Base-by-base conservation (phyloP, 2,329 filamentous ascomycete genomes). In the Trichoderma sp. region DNA sequence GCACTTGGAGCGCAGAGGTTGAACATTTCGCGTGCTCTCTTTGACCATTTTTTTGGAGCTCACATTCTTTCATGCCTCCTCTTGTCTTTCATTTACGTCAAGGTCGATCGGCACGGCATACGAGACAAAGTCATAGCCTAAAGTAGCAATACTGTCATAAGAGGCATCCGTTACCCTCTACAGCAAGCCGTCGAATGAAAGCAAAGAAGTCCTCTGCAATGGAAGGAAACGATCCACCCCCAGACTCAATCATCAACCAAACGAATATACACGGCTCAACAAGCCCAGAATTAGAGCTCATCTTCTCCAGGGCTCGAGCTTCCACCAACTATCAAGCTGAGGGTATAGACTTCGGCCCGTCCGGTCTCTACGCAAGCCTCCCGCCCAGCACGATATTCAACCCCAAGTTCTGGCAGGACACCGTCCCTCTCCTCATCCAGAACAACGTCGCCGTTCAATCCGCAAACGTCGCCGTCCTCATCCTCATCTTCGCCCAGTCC, bases 401-500 rank as follows among this genome's bases (percentile, higher is more conserved):
- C 17, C 71, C 73, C 17, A 52, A 60, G 0, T 74, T 79, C n/a
- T 80, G 78, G 76, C 73, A 69, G 14, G 68, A 71, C 6, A 73
- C 71, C 1, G 74, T 79, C 7, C 77, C 76, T 2, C 72, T 73
- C 17, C 71, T 80, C 14, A 69, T 75, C 17, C 72, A 68, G 14
- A 68, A 73, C 26, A 74, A 76, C 54, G 67, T 72, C 9, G 74
- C 77, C 3, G 71, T 80, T 12, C 73, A 73, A 7, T 75, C 75
- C 52, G 77, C 78, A 19, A 75, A 74, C 64, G 71, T 78, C 39
- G 78, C 78, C 7, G 72, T 78, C 14, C 77, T 77, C 21, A 74
- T 74, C 5, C 71, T 75, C 30, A 67, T 74, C 21, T 72, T 75
- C 12, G 72, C 72, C 21, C 63, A 58, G 17, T 69, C 55, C 21